A percentile compares a stretch with the other conserved stretches of the same genome.
These are phyloP conservation scores for Boletus sensibilis DNA, from an alignment of 768 basidiomycete species.

Conservation along the genomic window DNA sequence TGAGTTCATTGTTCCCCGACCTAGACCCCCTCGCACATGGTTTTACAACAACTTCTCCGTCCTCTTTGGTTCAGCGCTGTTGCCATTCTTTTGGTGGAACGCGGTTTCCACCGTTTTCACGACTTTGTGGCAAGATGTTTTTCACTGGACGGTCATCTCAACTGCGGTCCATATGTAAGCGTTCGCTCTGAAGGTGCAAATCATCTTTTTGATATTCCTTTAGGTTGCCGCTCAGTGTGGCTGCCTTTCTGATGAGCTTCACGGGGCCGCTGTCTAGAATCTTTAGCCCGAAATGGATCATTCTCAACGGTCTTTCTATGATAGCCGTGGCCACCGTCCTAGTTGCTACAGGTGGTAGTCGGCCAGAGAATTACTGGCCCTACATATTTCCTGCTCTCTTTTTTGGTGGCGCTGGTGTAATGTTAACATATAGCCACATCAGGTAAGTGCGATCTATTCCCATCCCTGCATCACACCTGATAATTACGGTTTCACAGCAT, in stretches of 20 bases:
- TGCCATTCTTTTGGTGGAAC: slow-evolving; percentile 46
- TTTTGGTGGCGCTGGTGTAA: slow-evolving; percentile 46
- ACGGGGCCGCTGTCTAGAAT: slow-evolving; percentile 40
- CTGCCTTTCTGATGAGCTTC: slow-evolving; percentile 38
- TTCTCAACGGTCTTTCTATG: slow-evolving; percentile 40
- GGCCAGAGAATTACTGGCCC: slow-evolving; percentile 41
- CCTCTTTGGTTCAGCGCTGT: slow-evolving; percentile 36
- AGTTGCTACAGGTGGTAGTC: slow-evolving; percentile 42
- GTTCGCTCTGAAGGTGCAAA: background rate
- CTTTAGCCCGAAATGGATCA: slow-evolving; percentile 42
- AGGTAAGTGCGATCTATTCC: slow-evolving; percentile 37
- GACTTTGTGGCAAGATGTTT: slow-evolving; percentile 42
- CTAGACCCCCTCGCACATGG: slow-evolving; percentile 45
- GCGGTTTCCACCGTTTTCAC: slow-evolving; percentile 35
- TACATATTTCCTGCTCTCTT: slow-evolving; percentile 50
- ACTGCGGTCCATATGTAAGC: slow-evolving; percentile 41
- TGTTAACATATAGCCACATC: slow-evolving; percentile 46
- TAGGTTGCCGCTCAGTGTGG: slow-evolving; percentile 43
- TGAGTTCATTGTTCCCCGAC: background rate
- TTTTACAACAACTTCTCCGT: slow-evolving; percentile 41
- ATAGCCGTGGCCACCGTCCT: slow-evolving; percentile 39
- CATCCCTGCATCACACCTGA: background rate
- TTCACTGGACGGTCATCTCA: slow-evolving; percentile 41
- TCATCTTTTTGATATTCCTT: slow-evolving; percentile 3
- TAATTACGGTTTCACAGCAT: slow-evolving; percentile 34